Evolutionary conservation across 345 rosid species (phyloP).

Genomic region (Euphorbia lathyris): DNA sequence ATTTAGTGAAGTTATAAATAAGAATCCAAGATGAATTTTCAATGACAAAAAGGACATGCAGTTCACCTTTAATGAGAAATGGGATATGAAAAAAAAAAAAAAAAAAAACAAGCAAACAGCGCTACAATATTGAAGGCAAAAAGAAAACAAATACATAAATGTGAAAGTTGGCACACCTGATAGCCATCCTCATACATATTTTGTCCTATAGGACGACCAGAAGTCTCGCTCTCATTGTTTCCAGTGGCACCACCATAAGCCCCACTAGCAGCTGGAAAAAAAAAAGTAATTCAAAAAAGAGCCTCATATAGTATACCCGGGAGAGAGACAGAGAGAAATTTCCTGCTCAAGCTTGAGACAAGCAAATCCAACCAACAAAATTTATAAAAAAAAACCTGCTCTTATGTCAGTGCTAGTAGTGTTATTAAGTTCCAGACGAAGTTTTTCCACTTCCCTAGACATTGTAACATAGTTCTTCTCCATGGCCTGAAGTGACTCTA

Average conservation of each 20-base stretch:
- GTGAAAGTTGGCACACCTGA: slow-evolving; percentile 46
- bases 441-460: slow-evolving; percentile 93
- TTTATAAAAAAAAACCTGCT: slow-evolving; percentile 38
- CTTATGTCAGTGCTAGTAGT: slow-evolving; percentile 53
- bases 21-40: not conserved
- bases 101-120: too few species aligned
- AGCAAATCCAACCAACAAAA: not conserved
- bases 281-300: not conserved
- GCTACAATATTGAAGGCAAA: not conserved
- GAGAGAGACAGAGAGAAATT: slow-evolving; percentile 11
- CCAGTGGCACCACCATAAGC: slow-evolving; percentile 51
- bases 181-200: slow-evolving; percentile 53
- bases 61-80: not conserved
- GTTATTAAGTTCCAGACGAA: slow-evolving; percentile 69
- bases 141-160: not conserved
- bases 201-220: slow-evolving; percentile 49
- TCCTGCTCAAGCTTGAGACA: slow-evolving; percentile 7
- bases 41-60: not conserved
- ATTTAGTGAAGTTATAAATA: not conserved
- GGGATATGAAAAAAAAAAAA: not conserved
- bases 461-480: slow-evolving; percentile 77
- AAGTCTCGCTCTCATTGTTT: slow-evolving; percentile 48
- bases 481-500: slow-evolving; percentile 90
- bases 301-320: not conserved
- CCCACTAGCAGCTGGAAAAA: slow-evolving; percentile 43